Conservation (phyloP, 371 early-diverging fungal species). For the Cokeromyces recurvatus region DNA sequence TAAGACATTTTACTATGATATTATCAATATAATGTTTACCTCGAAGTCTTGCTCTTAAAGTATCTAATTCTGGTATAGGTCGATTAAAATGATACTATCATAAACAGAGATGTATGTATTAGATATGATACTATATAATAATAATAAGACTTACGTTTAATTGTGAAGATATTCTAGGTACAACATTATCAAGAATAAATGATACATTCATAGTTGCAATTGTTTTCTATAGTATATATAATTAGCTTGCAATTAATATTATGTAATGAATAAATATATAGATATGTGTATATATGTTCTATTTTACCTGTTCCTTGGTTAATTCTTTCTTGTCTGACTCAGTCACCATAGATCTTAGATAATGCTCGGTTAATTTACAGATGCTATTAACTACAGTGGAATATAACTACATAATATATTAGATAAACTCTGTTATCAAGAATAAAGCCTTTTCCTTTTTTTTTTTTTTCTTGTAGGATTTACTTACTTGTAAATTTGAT, state of each 20-base stretch:
- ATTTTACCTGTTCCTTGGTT: conserved; percentile 35
- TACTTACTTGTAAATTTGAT: conserved; percentile 56
- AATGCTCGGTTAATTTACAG: conserved; percentile 36
- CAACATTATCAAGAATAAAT: conserved; percentile 57
- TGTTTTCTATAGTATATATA: conserved; percentile 26
- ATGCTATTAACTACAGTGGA: conserved; percentile 38
- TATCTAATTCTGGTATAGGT: conserved; percentile 61
- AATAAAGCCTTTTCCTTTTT: neutral
- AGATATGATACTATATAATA: neutral
- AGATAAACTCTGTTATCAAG: neutral
- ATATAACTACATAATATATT: conserved; percentile 23
- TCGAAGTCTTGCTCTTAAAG: conserved; percentile 52
- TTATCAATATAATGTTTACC: too few species aligned
- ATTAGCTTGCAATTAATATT: too few species aligned
- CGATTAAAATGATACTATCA: conserved; percentile 58
- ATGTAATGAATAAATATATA: neutral
- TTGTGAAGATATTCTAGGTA: conserved; percentile 57
- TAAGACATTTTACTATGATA: too few species aligned
- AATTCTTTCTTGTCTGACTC: conserved; percentile 28
- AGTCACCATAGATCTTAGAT: conserved; percentile 33
- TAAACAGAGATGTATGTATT: neutral
- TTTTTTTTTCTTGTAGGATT: neutral
- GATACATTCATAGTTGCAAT: conserved; percentile 56
- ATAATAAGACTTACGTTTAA: conserved; percentile 35
- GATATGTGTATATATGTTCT: neutral